phyloP scores from a whole-genome alignment of 192 early-diverging fungal species.

The Coemansia sp. region DNA sequence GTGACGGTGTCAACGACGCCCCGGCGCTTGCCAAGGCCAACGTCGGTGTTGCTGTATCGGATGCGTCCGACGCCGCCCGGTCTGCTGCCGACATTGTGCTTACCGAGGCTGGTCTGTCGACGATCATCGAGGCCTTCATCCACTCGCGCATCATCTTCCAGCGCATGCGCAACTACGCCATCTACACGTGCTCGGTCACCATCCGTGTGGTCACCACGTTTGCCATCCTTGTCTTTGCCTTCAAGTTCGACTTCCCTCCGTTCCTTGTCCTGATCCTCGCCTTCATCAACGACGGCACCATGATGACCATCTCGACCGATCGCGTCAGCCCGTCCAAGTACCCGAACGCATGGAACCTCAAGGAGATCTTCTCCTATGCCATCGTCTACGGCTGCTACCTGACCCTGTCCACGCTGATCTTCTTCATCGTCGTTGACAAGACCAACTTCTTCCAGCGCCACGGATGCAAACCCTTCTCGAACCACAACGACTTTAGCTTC shows the following conservation, averaged over 20 bases:
- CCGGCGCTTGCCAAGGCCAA: slow-evolving; percentile 71
- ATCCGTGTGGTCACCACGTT: slow-evolving; percentile 77
- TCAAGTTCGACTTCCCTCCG: slow-evolving; percentile 80
- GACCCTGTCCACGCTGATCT: slow-evolving; percentile 75
- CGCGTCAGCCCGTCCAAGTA: slow-evolving; percentile 74
- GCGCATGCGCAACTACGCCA: slow-evolving; percentile 89
- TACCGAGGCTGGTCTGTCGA: slow-evolving; percentile 75
- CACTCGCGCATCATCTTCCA: slow-evolving; percentile 93
- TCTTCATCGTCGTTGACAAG: slow-evolving; percentile 66
- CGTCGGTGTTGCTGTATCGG: slow-evolving; percentile 74
- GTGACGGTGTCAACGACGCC: slow-evolving; percentile 75
- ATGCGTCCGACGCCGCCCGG: slow-evolving; percentile 74
- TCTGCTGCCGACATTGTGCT: slow-evolving; percentile 79
- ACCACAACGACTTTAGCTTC: slow-evolving; percentile 63
- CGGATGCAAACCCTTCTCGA: slow-evolving; percentile 53
- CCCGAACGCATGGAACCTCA: slow-evolving; percentile 88
- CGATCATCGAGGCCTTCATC: slow-evolving; percentile 91
- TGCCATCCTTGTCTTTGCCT: slow-evolving; percentile 72
- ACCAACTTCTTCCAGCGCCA: slow-evolving; percentile 67
- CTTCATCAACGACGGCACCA: slow-evolving; percentile 91
- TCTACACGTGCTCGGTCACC: slow-evolving; percentile 90
- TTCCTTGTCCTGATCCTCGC: slow-evolving; percentile 86
- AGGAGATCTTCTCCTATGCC: slow-evolving; percentile 83
- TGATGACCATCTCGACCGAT: slow-evolving; percentile 90
- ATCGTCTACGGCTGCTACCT: slow-evolving; percentile 85